Base-by-base conservation (phyloP, 1,284 basidiomycete species). In the Papiliotrema terrestris region DNA sequence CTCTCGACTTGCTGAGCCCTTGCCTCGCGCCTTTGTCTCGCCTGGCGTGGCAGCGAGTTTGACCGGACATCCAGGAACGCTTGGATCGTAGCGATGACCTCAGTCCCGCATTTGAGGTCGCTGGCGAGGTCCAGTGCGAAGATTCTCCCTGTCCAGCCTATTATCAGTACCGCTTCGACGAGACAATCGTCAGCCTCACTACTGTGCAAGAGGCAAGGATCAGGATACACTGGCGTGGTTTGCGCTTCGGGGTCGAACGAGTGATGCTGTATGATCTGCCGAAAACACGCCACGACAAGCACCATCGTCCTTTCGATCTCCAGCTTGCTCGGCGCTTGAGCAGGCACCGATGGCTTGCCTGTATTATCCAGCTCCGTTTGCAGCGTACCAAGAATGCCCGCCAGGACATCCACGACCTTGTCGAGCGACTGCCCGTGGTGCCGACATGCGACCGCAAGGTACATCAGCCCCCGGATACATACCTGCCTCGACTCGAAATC, bases 401-500 rank as follows among this genome's bases (percentile, higher is more conserved):
- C 78, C 38, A 92, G 78, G 85, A 91, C 92, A 2, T 77, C 78
- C 11, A 85, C 77, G 3, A 88, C 80, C 0, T 81, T 35, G 44
- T 47, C 45, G 81, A 92, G 66, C 2, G 82, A 76, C 8, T 87
- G 71, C 0, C 73, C 68, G 46, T 86, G 82, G 56, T 86, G 83
- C 20, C 84, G 81, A 63, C 86, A 80, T 13, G 91, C 80, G 23
- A 85, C 83, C 0, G 83, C 83, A 20, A 91, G 82, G 68, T 88
- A 84, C 82, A 88, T 86, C 68, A 89, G 80, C 0, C 89, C 90
- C 8, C 89, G 84, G 49, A 97, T 84, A 62, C 84, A 84, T 9
- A 86, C 83, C 32, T 84, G 75, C 15, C 91, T 84, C 0, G 87
- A 87, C n/a, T 82, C 79, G 23, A 81, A 77, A 65, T 91, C 87